phyloP scores from a whole-genome alignment of 495 filamentous ascomycete genomes.

The Paragyromitra xinjiangensis region DNA sequence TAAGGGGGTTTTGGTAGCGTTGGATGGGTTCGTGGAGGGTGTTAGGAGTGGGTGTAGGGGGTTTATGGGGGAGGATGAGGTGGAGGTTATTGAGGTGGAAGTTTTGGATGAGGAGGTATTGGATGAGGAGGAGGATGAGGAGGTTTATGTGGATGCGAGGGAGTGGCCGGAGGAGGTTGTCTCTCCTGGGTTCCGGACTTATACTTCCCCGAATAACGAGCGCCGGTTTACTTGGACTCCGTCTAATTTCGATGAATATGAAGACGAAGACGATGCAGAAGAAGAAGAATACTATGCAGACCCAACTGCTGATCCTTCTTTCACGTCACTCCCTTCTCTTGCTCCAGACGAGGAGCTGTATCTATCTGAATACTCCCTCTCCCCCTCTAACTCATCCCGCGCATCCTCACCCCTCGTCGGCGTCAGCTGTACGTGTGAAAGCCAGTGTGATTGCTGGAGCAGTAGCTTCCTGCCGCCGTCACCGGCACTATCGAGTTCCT shows the following conservation, averaged over 20 bases:
- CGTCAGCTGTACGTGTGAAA: neutral
- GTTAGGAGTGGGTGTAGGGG: conserved; percentile 33
- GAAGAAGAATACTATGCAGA: conserved; percentile 24
- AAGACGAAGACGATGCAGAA: conserved; percentile 3
- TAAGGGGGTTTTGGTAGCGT: conserved; percentile 8
- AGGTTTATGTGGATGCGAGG: neutral
- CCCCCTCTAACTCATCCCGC: conserved; percentile 4
- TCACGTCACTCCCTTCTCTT: neutral
- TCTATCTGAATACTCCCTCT: conserved; percentile 3
- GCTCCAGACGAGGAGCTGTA: conserved; percentile 13
- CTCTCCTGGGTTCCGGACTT: neutral
- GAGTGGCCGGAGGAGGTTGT: conserved; percentile 7
- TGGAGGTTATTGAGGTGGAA: conserved; percentile 4
- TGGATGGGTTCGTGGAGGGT: conserved; percentile 19
- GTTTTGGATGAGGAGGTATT: neutral
- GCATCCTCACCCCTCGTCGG: neutral
- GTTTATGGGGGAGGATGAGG: conserved; percentile 16
- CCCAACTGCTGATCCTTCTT: conserved; percentile 3
- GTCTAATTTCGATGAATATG: conserved; percentile 2
- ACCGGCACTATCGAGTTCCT: conserved; percentile 11
- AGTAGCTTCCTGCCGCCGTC: conserved; percentile 31
- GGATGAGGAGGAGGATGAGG: neutral
- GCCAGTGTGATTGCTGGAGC: conserved; percentile 5
- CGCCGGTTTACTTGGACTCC: conserved; percentile 34
- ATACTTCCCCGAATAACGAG: conserved; percentile 10